These are phyloP conservation scores for Ascochyta koolunga DNA, from an alignment of 2,329 filamentous ascomycete genomes.

Conservation along the genomic window DNA sequence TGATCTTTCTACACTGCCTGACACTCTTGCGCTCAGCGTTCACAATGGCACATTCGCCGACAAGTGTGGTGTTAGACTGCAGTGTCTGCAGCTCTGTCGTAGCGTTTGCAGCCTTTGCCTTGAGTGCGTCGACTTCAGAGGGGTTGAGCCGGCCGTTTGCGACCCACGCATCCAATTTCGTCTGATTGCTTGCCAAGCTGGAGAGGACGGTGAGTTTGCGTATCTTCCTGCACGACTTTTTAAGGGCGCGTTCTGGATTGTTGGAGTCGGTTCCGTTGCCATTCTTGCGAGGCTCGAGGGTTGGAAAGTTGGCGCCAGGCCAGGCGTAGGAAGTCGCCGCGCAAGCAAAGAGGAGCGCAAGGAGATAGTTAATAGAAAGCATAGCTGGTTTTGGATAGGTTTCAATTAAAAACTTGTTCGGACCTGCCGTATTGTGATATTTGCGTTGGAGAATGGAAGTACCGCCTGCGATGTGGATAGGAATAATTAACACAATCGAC, in stretches of 20 bases:
- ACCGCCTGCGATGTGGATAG: slow-evolving; percentile 12
- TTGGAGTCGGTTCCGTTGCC: slow-evolving; percentile 14
- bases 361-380: slow-evolving; percentile 25
- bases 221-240: slow-evolving; percentile 32
- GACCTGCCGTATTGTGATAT: slow-evolving; percentile 18
- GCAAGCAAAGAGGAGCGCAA: slow-evolving; percentile 27
- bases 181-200: slow-evolving; percentile 35
- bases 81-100: slow-evolving; percentile 29
- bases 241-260: slow-evolving; percentile 16
- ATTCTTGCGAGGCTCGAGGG: slow-evolving; percentile 30
- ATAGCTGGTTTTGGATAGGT: slow-evolving; percentile 8
- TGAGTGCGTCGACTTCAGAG: slow-evolving; percentile 30
- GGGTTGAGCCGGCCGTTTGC: slow-evolving; percentile 31
- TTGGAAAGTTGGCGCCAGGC: slow-evolving; percentile 16
- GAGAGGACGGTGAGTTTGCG: slow-evolving; percentile 30
- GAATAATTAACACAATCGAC: neutral
- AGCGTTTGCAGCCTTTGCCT: slow-evolving; percentile 33
- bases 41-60: slow-evolving; percentile 31
- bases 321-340: slow-evolving; percentile 27
- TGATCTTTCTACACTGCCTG: slow-evolving; percentile 32
- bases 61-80: slow-evolving; percentile 35
- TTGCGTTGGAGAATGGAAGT: neutral
- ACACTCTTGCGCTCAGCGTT: slow-evolving; percentile 29
- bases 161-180: slow-evolving; percentile 34
- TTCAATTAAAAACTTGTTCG: slow-evolving; percentile 13